A percentile compares a stretch with the other conserved stretches of the same genome.
These are phyloP conservation scores for Penicillium hordei DNA, from an alignment of 2,329 filamentous ascomycete genomes.

Conservation along the genomic window DNA sequence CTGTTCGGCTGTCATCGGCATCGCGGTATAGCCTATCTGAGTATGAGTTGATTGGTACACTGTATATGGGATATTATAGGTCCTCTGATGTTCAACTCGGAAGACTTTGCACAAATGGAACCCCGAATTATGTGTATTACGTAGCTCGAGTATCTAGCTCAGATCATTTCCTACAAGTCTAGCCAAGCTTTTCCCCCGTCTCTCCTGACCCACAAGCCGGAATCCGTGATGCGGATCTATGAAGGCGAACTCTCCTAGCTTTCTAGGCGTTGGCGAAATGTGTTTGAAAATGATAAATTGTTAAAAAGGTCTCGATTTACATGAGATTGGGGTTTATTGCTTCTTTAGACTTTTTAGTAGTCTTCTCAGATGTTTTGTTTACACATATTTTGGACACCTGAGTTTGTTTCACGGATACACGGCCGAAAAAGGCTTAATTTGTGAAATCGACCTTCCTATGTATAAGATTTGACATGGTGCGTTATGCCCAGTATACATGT, in stretches of 20 bases:
- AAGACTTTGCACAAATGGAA: not conserved
- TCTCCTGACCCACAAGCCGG: not conserved
- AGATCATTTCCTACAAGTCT: not conserved
- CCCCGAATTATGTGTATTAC: slow-evolving; percentile 1
- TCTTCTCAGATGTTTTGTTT: no score
- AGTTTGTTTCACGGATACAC: no score
- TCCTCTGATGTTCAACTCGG: not conserved
- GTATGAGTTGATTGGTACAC: not conserved
- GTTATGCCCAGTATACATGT: not conserved
- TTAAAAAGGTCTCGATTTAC: not conserved
- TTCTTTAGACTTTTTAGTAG: no score
- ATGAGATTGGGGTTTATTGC: no score
- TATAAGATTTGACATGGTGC: no score
- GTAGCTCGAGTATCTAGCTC: not conserved
- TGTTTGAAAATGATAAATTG: not conserved
- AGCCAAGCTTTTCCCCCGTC: slow-evolving; percentile 1
- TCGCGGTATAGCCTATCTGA: not conserved
- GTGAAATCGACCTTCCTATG: no score
- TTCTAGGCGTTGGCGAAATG: not conserved
- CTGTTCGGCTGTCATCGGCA: not conserved
- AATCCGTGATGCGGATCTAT: not conserved
- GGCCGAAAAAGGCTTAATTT: no score
- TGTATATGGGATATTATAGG: not conserved
- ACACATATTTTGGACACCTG: no score
- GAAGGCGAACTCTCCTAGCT: not conserved